Evolutionary conservation across 129 eudicot genomes (phyloP).

Genomic region (Escallonia rubra): DNA sequence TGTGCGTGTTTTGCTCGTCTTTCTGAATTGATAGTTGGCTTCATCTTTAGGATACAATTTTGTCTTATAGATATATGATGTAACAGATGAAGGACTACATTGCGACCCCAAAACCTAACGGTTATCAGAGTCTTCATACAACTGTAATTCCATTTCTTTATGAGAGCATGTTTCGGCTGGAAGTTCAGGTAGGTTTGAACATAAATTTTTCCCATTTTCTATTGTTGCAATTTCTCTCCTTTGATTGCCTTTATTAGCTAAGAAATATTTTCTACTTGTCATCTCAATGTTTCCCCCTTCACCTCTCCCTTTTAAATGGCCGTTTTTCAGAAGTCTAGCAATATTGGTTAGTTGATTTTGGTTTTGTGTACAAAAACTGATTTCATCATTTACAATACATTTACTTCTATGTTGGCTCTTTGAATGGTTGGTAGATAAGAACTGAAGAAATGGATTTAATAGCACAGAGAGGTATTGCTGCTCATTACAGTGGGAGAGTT

Average conservation of each 20-base stretch:
- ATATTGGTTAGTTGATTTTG: background rate
- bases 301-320: background rate
- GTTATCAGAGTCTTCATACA: slow-evolving; percentile 97
- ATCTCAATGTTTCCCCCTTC: background rate
- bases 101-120: slow-evolving; percentile 97
- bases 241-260: background rate
- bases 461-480: slow-evolving; percentile 97
- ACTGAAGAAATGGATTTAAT: slow-evolving; percentile 98
- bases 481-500: slow-evolving; percentile 88
- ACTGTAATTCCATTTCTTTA: slow-evolving; percentile 94
- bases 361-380: background rate
- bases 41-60: background rate
- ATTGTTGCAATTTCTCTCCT: background rate
- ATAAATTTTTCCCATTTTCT: slow-evolving; percentile 7
- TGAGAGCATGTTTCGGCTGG: slow-evolving; percentile 97
- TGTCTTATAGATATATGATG: background rate
- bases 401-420: background rate
- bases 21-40: slow-evolving; percentile 1
- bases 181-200: slow-evolving; percentile 67
- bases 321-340: background rate
- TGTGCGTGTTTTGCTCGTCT: slow-evolving; percentile 38
- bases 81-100: slow-evolving; percentile 96
- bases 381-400: background rate
- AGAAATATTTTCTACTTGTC: background rate
- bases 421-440: slow-evolving; percentile 59